phyloP scores from a whole-genome alignment of 2,329 filamentous ascomycete species.

The Botrytis aclada region DNA sequence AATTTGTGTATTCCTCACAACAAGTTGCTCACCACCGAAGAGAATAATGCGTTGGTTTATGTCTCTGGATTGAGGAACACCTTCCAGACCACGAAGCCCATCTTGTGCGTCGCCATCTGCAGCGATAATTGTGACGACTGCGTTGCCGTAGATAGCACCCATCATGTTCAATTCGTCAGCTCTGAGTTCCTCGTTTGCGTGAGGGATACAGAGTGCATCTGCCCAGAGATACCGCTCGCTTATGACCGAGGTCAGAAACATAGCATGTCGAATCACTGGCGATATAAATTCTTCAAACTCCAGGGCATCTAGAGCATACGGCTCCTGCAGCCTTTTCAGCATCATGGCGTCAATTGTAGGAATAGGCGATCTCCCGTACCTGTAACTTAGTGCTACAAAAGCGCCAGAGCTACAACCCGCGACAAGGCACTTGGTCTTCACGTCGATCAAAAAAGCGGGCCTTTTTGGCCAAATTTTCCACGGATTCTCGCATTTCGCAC shows the following conservation, averaged over 20 bases:
- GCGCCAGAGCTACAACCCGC: not conserved
- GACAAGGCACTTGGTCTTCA: not conserved
- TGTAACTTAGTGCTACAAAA: not conserved
- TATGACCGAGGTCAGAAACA: not conserved
- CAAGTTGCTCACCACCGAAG: not conserved
- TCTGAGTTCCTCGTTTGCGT: not conserved
- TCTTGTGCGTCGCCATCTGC: constrained; percentile 17
- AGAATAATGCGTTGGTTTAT: not conserved
- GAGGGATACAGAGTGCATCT: constrained; percentile 35
- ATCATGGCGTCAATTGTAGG: not conserved
- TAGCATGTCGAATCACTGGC: not conserved
- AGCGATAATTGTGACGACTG: constrained; percentile 19
- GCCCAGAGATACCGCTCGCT: constrained; percentile 33
- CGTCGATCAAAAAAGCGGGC: not conserved
- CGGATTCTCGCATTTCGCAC: not conserved
- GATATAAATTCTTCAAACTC: not conserved
- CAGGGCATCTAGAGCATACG: not conserved
- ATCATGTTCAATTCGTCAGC: constrained; percentile 18
- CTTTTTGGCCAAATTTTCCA: not conserved
- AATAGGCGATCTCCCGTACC: not conserved
- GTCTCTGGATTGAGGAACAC: constrained; percentile 8
- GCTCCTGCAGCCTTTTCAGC: not conserved
- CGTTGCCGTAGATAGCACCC: constrained; percentile 21
- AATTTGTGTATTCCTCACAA: not conserved
- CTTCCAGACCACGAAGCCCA: constrained; percentile 21